Evolutionary conservation across 139 green algal genomes (phyloP).

Genomic region (Coelastrella sp.): DNA sequence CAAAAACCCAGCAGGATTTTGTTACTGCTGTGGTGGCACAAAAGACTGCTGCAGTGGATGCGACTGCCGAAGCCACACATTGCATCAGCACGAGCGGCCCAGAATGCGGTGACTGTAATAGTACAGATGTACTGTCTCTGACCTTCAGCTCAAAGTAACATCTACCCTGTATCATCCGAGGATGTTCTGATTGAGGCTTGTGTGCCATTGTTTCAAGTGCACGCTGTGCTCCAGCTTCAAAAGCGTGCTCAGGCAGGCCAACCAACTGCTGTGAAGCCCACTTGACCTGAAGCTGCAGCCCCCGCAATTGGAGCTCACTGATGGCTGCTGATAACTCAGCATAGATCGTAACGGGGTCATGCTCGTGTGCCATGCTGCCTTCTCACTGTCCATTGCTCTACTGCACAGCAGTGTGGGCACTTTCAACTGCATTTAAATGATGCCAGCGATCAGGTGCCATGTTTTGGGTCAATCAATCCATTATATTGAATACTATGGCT

Average conservation of each 20-base stretch:
- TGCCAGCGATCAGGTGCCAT: no score
- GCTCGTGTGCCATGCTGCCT: slow-evolving; percentile 1
- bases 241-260: slow-evolving; percentile 60
- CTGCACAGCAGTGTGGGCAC: background rate
- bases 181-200: slow-evolving; percentile 22
- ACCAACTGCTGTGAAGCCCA: slow-evolving; percentile 83
- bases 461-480: no score
- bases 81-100: no score
- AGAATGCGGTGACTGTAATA: no score
- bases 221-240: background rate
- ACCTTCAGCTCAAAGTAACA: slow-evolving; percentile 81
- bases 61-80: no score
- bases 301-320: slow-evolving; percentile 57
- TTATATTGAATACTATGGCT: no score
- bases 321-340: slow-evolving; percentile 69
- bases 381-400: background rate
- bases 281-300: slow-evolving; percentile 65
- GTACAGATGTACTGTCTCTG: no score
- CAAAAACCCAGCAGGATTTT: no score
- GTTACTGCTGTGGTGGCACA: no score
- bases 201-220: background rate
- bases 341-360: slow-evolving; percentile 26
- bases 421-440: background rate
- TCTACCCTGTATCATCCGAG: slow-evolving; percentile 62
- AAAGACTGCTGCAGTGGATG: no score